Base-by-base conservation (phyloP, 192 early-diverging fungal genomes). In the Coemansia sp. region DNA sequence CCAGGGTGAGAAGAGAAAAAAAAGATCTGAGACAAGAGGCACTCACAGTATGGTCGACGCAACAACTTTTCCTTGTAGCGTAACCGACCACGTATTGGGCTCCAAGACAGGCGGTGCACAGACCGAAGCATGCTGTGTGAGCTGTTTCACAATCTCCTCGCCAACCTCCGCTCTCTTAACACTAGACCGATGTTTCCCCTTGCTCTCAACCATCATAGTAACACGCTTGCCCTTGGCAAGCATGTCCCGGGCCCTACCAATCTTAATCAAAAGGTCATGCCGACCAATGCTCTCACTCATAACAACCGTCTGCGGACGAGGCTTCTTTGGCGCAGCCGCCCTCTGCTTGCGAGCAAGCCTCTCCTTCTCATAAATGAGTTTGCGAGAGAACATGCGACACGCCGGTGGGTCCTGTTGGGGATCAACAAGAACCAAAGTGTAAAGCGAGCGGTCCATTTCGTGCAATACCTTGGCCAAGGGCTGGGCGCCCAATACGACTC, bases 341-440 rank as follows among this genome's bases (percentile, higher is more conserved):
- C 37, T 21, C 33, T 58, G 52, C 68, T 74, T 73, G 43, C 45
- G 59, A 16, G 72, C 61, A 43, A 60, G 45, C 38, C 69, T 56
- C 62, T 74, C 77, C 18, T 62, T 60, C 48, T 79, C 77, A 47
- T 79, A 74, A 28, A 79, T 41, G 0, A 74, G 36, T 52, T 74
- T 74, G 58, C 72, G 71, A 38, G 61, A 70, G 31, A 66, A 79
- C 23, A 79, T 11, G 8, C 72, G 71, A 47, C 77, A 79, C n/a
- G 63, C 61, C 12, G 77, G 77, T 34, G 69, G 70, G 7, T 59
- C 13, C 34, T 37, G 35, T 8, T 42, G 25, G 5, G 61, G n/a
- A 18, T 79, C 68, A 10, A 74, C 77, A 39, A 74, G 28, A 14
- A 74, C 61, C 31, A 79, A 35, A 1, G 72, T 74, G 33, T 63